These are phyloP conservation scores for Penicillium polonicum DNA, from an alignment of 2,329 filamentous ascomycete species.

Conservation along the genomic window DNA sequence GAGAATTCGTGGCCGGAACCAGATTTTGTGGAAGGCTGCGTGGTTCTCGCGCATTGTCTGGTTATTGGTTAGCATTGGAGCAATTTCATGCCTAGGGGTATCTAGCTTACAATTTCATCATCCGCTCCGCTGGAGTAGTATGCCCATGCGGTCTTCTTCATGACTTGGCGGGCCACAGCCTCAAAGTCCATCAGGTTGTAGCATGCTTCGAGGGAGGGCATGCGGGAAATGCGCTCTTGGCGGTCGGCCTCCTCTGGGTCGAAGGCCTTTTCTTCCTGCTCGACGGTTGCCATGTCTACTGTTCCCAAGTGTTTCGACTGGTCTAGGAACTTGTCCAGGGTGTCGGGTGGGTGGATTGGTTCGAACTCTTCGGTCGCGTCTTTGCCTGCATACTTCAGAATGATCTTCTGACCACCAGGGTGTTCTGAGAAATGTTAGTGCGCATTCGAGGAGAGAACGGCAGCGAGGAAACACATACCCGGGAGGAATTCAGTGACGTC, in stretches of 20 bases:
- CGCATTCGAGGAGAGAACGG: not conserved
- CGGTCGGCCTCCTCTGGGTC: conserved; percentile 72
- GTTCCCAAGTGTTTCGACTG: conserved; percentile 82
- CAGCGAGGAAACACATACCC: conserved; percentile 44
- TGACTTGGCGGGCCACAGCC: conserved; percentile 80
- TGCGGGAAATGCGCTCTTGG: conserved; percentile 69
- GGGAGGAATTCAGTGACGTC: conserved; percentile 89
- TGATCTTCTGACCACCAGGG: conserved; percentile 86
- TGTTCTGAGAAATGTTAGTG: conserved; percentile 59
- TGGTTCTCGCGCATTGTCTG: conserved; percentile 95
- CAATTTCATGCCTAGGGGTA: conserved; percentile 11
- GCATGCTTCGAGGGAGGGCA: conserved; percentile 81
- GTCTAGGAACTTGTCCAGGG: conserved; percentile 77
- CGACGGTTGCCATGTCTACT: conserved; percentile 82
- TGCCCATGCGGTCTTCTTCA: conserved; percentile 97
- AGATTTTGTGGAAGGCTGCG: conserved; percentile 91
- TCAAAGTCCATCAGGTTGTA: conserved; percentile 97
- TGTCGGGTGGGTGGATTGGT: conserved; percentile 85
- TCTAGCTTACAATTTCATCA: conserved; percentile 70
- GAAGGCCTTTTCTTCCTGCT: conserved; percentile 62
- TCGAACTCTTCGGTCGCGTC: conserved; percentile 92
- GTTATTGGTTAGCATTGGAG: not conserved
- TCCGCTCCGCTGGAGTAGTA: conserved; percentile 95
- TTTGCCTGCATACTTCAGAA: conserved; percentile 94
- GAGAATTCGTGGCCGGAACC: conserved; percentile 89